Base-by-base conservation (phyloP, 345 rosid species). In the Physaria fendleri region DNA sequence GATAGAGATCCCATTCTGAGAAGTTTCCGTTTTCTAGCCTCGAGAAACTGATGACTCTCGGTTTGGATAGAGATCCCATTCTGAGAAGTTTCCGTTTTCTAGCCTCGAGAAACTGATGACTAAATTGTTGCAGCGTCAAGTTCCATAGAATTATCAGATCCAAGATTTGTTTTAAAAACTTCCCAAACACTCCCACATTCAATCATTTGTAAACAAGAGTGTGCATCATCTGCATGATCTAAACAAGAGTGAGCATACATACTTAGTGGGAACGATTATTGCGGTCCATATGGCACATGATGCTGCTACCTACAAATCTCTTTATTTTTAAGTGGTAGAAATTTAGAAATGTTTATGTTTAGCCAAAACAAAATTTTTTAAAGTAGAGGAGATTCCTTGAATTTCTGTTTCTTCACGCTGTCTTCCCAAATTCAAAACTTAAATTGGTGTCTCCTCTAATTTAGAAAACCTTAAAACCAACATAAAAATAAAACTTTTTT, bases 311-410 rank as follows among this genome's bases (percentile, higher is more conserved):
- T n/a, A n/a, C n/a, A n/a, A n/a, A n/a, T n/a, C n/a, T n/a, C n/a
- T 6, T 24, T n/a, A n/a, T 27, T 14, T 16, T 10, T 7, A 47
- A 2, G 10, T 10, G 5, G 29, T 14, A 47, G 10, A 18, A 37
- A 50, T 7, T 10, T 54, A 43, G 69, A 53, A 64, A 64, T 64
- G 69, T 43, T 64, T 64, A 42, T 44, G 62, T 43, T 65, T 43
- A 44, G 69, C 38, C 4, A 32, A 52, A 18, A 17, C 12, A 4
- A 10, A 40, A 51, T n/a, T n/a, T n/a, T n/a, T n/a, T n/a, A n/a
- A 59, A 24, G 34, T 50, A 68, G 37, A 59, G 72, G 66, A 51
- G 74, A 40, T 46, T 56, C 69, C 69, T 70, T 56, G 42, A 62
- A 46, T 70, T 48, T 69, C 74, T 69, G 73, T 29, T 43, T 44